Percentiles rank a stretch among this genome's conserved stretches.
Evolutionary conservation across 2,329 filamentous ascomycete genomes (phyloP).

Genomic region (Hypoxylon sp.): DNA sequence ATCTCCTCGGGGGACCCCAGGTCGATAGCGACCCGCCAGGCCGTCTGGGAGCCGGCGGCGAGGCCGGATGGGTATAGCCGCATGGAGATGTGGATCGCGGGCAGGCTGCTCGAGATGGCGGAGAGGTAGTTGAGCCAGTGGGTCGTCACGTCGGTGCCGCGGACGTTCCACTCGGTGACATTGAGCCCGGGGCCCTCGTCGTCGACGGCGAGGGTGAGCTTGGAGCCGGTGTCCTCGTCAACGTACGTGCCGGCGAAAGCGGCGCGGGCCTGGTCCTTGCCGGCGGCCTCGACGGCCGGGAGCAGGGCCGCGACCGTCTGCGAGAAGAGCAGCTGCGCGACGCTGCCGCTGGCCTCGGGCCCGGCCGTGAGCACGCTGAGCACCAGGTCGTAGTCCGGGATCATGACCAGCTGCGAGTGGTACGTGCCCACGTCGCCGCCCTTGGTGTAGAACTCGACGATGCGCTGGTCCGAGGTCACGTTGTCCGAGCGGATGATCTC

Average conservation of each 20-base stretch:
- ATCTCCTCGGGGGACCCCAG: constrained; percentile 13
- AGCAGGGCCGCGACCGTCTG: not conserved
- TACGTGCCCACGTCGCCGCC: constrained; percentile 54
- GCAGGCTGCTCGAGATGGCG: not conserved
- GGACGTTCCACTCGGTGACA: constrained; percentile 9
- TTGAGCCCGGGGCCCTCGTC: constrained; percentile 13
- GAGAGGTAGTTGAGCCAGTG: constrained; percentile 16
- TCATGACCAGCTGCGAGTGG: constrained; percentile 49
- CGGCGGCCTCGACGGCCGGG: constrained; percentile 15
- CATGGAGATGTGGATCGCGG: not conserved
- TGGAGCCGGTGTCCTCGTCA: constrained; percentile 13
- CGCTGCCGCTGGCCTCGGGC: not conserved
- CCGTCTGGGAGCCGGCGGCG: not conserved
- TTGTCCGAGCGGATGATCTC: constrained; percentile 54
- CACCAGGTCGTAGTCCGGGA: constrained; percentile 52
- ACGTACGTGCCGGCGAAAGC: constrained; percentile 17
- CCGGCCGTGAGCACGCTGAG: constrained; percentile 11
- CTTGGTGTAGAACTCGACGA: constrained; percentile 58
- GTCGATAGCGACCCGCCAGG: constrained; percentile 13
- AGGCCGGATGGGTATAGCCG: constrained; percentile 20
- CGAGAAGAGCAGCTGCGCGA: constrained; percentile 12
- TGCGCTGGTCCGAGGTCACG: constrained; percentile 49
- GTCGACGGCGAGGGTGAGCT: constrained; percentile 7
- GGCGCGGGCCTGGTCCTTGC: constrained; percentile 11
- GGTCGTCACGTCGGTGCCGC: constrained; percentile 12